These are phyloP conservation scores for Ottelia alismoides DNA, from an alignment of 106 monocot genomes.

Conservation along the genomic window DNA sequence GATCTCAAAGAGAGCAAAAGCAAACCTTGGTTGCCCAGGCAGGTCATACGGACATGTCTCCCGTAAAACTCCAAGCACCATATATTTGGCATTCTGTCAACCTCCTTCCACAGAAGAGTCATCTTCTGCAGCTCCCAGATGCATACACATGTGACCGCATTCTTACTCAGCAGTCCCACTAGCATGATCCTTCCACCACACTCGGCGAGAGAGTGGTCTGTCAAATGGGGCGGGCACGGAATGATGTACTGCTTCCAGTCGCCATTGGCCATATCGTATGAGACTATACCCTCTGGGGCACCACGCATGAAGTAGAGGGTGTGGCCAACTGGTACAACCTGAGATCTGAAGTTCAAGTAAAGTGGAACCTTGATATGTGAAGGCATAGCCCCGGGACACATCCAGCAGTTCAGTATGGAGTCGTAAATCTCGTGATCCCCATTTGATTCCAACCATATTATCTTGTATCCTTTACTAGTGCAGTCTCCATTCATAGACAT, in stretches of 20 bases:
- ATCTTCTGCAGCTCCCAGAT: slow-evolving; percentile 97
- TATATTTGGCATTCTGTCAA: slow-evolving; percentile 99
- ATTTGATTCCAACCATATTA: slow-evolving; percentile 48
- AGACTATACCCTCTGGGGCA: slow-evolving; percentile 67
- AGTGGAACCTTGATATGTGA: slow-evolving; percentile 49
- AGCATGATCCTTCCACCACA: slow-evolving; percentile 54
- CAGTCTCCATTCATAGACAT: slow-evolving; percentile 49
- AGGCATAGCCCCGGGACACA: slow-evolving; percentile 28
- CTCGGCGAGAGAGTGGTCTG: slow-evolving; percentile 48
- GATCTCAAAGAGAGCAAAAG: slow-evolving; percentile 77
- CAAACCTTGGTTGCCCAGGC: slow-evolving; percentile 66
- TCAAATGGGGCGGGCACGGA: slow-evolving; percentile 40
- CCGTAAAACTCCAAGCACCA: slow-evolving; percentile 91
- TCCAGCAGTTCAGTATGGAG: slow-evolving; percentile 42
- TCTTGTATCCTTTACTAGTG: slow-evolving; percentile 36
- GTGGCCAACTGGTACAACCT: slow-evolving; percentile 41
- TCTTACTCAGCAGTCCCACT: slow-evolving; percentile 70
- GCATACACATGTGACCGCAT: slow-evolving; percentile 72
- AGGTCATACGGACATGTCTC: slow-evolving; percentile 67
- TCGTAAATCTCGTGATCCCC: slow-evolving; percentile 71
- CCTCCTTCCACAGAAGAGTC: slow-evolving; percentile 99
- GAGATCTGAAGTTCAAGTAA: slow-evolving; percentile 55
- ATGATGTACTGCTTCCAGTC: slow-evolving; percentile 61
- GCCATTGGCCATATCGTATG: slow-evolving; percentile 37
- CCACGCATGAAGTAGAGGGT: slow-evolving; percentile 63